These are phyloP conservation scores for Ambrosia hybrid DNA, from an alignment of 140 eudicot species.

Conservation along the genomic window DNA sequence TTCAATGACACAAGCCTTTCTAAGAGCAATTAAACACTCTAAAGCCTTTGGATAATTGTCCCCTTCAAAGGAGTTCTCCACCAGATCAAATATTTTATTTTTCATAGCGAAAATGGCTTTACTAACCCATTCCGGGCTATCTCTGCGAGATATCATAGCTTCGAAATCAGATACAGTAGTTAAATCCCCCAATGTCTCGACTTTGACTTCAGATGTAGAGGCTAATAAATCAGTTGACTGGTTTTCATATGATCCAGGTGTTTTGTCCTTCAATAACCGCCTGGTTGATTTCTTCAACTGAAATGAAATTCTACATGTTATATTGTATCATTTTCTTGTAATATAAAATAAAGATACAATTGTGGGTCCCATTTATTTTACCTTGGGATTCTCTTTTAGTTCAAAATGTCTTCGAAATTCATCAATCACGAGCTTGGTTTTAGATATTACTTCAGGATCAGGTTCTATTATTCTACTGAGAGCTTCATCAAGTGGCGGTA, in stretches of 20 bases:
- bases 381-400: slow-evolving; percentile 90
- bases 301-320: slow-evolving; percentile 7
- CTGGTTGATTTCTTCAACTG: slow-evolving; percentile 84
- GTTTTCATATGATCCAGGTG: slow-evolving; percentile 58
- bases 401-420: slow-evolving; percentile 64
- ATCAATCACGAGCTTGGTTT: slow-evolving; percentile 61
- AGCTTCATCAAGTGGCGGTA: slow-evolving; percentile 86
- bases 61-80: slow-evolving; percentile 66
- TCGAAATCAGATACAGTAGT: slow-evolving; percentile 86
- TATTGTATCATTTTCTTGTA: neutral
- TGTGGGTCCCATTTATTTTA: slow-evolving; percentile 10
- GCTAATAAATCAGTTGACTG: slow-evolving; percentile 44
- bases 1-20: slow-evolving; percentile 85
- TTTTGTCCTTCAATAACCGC: slow-evolving; percentile 53
- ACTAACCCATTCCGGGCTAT: slow-evolving; percentile 77
- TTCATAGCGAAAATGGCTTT: slow-evolving; percentile 83
- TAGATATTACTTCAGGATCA: slow-evolving; percentile 66
- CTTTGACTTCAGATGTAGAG: slow-evolving; percentile 47
- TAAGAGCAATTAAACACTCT: slow-evolving; percentile 74
- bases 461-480: slow-evolving; percentile 83
- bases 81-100: slow-evolving; percentile 53
- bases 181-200: slow-evolving; percentile 62
- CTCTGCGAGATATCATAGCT: slow-evolving; percentile 92
- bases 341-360: neutral
- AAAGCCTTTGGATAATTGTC: slow-evolving; percentile 62